Base-by-base conservation (phyloP, 768 basidiomycete species). In the Lentinus tigrinus region DNA sequence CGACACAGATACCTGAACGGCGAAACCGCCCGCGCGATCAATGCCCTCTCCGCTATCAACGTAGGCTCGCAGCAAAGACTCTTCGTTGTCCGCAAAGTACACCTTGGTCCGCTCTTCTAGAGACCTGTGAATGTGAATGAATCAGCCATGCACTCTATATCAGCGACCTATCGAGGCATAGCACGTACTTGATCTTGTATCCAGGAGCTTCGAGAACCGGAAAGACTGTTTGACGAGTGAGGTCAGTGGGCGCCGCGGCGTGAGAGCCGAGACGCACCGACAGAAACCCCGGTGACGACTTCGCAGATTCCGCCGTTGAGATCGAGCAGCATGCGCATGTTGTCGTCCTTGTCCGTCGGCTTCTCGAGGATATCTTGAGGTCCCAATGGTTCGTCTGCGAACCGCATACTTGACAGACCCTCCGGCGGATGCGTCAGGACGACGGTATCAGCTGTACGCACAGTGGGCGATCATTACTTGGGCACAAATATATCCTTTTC, bases 21-120 rank as follows among this genome's bases (percentile, higher is more conserved):
- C 94, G 69, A 98, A 98, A 0, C 96, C 96, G 3, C 96, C 96
- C 0, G 96, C 95, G 19, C 93, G 81, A 66, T 94, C 89, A 40
- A 86, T 69, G 0, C 95, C 95, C 74, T 97, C 95, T 6, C 87
- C 90, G 53, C 81, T 88, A 36, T 93, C 85, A 19, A 85, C 92
- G 63, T 98, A 98, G 9, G 93, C 89, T 60, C 88, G 67, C 9
- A 95, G 71, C 21, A 91, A 57, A 14, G 82, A 74, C 37, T 67
- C 61, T 0, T 85, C 74, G 67, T 79, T 88, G 60, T 92, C 86
- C 1, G 79, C 76, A 67, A 93, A 93, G 66, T 91, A 80, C 11
- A 93, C 92, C 6, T 92, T 70, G 0, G 89, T 83, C 44, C 92
- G 84, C 65, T 94, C 91, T 53, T 93, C 92, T 64, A 94, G 84